Conservation (phyloP, 2,329 filamentous ascomycete genomes). For the Nemania bipapillata region DNA sequence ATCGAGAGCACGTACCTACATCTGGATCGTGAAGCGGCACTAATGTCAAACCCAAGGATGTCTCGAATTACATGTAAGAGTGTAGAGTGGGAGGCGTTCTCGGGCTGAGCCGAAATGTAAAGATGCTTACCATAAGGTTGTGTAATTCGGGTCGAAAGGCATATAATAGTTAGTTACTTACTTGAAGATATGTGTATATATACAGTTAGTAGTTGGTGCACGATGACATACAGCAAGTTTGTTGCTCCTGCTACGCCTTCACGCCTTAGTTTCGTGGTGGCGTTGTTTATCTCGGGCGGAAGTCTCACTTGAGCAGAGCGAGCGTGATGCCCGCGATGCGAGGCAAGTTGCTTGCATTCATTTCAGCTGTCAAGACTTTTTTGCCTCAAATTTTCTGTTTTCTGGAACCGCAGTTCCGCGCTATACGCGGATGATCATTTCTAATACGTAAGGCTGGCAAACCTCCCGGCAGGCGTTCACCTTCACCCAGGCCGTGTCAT, state of each 20-base stretch:
- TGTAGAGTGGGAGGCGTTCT: conserved; percentile 7
- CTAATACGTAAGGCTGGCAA: conserved; percentile 9
- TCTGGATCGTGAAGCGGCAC: conserved; percentile 11
- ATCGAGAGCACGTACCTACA: background rate
- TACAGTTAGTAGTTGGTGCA: background rate
- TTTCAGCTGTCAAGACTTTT: background rate
- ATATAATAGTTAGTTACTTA: too few relatives aligned
- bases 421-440: background rate
- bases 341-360: conserved; percentile 3
- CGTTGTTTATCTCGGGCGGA: conserved; percentile 12
- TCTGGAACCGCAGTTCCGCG: background rate
- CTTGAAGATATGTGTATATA: background rate
- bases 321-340: background rate
- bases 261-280: conserved; percentile 11
- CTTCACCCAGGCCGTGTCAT: background rate
- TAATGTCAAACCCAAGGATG: background rate
- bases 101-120: background rate
- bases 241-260: too few relatives aligned
- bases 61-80: background rate
- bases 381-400: background rate
- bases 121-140: background rate
- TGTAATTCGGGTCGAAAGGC: conserved; percentile 14
- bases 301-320: conserved; percentile 4
- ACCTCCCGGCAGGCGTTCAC: background rate
- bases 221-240: background rate